Conservation (phyloP, 805 yeast genomes). For the Brettanomyces naardenensis region DNA sequence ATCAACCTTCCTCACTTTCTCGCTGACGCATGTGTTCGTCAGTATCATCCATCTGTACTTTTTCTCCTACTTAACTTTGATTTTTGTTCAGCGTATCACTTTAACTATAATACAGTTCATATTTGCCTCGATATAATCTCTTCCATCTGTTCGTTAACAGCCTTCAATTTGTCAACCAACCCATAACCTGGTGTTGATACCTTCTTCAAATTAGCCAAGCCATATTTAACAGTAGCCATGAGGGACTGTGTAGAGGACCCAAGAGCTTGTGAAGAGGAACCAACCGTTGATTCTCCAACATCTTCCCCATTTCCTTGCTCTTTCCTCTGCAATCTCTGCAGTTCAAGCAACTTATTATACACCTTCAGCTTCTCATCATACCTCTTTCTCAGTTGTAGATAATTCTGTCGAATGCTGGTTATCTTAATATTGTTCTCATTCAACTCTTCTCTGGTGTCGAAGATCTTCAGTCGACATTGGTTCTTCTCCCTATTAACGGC, state of each 20-base stretch:
- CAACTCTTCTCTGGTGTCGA: conserved; percentile 21
- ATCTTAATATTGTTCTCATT: conserved; percentile 13
- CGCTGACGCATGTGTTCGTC: too few species aligned
- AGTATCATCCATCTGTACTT: neutral
- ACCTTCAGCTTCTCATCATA: conserved; percentile 10
- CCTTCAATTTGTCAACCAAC: conserved; percentile 20
- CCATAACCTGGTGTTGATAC: conserved; percentile 20
- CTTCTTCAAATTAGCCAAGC: conserved; percentile 13
- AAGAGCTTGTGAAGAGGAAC: too few species aligned
- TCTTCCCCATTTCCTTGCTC: too few species aligned
- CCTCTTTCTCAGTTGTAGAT: conserved; percentile 8
- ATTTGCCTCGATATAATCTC: too few species aligned
- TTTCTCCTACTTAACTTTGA: neutral
- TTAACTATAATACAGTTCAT: too few species aligned
- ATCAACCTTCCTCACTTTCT: too few species aligned
- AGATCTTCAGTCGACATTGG: conserved; percentile 22
- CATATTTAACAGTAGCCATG: conserved; percentile 9
- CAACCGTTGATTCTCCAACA: too few species aligned
- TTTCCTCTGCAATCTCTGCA: conserved; percentile 6
- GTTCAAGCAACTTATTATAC: conserved; percentile 10
- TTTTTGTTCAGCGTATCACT: too few species aligned
- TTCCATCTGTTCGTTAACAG: conserved; percentile 20
- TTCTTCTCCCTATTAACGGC: conserved; percentile 23
- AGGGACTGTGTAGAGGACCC: neutral
- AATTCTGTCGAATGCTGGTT: conserved; percentile 13